A percentile compares a stretch with the other conserved stretches of the same genome.
These are phyloP conservation scores for Cryptococcus sp. DNA, from an alignment of 1,284 basidiomycete species.

Conservation along the genomic window DNA sequence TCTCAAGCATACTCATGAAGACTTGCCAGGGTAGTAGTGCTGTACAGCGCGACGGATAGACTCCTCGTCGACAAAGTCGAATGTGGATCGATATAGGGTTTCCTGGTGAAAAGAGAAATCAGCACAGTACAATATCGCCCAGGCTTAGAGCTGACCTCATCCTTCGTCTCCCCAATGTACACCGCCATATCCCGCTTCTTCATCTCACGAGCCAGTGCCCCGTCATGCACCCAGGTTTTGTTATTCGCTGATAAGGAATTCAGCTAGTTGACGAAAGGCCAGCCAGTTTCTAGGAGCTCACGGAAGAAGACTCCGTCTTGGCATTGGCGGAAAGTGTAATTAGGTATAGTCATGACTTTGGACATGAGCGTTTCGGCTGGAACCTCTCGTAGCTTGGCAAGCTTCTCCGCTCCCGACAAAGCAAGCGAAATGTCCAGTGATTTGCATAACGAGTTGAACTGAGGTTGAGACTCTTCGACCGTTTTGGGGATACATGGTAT, in stretches of 20 bases:
- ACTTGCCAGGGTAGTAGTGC: slow-evolving; percentile 13
- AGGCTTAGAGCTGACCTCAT: slow-evolving; percentile 17
- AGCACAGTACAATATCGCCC: neutral
- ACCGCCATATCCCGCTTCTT: slow-evolving; percentile 24
- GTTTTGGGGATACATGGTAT: slow-evolving; percentile 25
- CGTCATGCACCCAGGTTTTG: slow-evolving; percentile 12
- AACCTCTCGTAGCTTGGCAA: slow-evolving; percentile 22
- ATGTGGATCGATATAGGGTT: slow-evolving; percentile 25
- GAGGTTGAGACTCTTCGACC: slow-evolving; percentile 25
- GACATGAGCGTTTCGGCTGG: slow-evolving; percentile 21
- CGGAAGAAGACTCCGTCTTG: slow-evolving; percentile 31
- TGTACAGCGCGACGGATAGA: slow-evolving; percentile 9
- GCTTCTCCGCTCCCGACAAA: slow-evolving; percentile 23
- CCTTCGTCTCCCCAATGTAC: slow-evolving; percentile 28
- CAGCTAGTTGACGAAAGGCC: neutral
- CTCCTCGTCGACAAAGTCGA: slow-evolving; percentile 7
- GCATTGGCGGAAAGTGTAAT: slow-evolving; percentile 31
- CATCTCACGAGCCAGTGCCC: slow-evolving; percentile 22
- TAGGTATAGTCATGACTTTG: slow-evolving; percentile 27
- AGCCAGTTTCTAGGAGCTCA: slow-evolving; percentile 7
- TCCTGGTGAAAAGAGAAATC: slow-evolving; percentile 10
- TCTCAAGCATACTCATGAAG: neutral
- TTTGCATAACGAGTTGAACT: slow-evolving; percentile 28
- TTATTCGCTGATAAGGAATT: slow-evolving; percentile 2
- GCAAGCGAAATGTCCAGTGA: slow-evolving; percentile 21